Percentiles rank a stretch among this genome's conserved stretches.
These are phyloP conservation scores for Zymoseptoria brevis DNA, from an alignment of 2,329 filamentous ascomycete species.

Conservation along the genomic window DNA sequence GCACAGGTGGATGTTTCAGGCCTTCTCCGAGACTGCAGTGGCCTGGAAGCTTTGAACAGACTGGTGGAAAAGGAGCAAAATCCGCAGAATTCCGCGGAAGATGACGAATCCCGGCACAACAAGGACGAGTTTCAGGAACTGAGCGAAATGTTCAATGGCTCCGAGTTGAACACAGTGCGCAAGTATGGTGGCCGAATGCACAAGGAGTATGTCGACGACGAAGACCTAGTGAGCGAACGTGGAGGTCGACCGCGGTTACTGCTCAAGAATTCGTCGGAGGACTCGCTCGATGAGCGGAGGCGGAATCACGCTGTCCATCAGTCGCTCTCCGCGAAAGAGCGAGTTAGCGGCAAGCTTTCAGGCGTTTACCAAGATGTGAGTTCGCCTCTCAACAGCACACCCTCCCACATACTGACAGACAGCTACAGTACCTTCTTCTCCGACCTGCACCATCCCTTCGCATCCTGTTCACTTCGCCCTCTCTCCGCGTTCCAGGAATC, in stretches of 20 bases:
- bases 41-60: conserved; percentile 52
- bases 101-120: conserved; percentile 35
- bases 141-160: conserved; percentile 60
- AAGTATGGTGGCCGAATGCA: conserved; percentile 59
- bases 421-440: conserved; percentile 40
- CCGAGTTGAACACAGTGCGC: conserved; percentile 58
- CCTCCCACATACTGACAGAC: not conserved
- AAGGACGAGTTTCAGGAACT: conserved; percentile 60
- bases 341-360: conserved; percentile 36
- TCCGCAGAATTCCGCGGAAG: conserved; percentile 24
- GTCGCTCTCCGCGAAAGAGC: conserved; percentile 14
- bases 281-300: conserved; percentile 15
- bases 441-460: conserved; percentile 42
- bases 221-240: conserved; percentile 33
- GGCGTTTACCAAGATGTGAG: conserved; percentile 53
- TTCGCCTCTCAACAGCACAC: conserved; percentile 2
- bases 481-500: conserved; percentile 43
- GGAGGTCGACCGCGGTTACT: conserved; percentile 38
- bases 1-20: conserved; percentile 66
- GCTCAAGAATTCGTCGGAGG: conserved; percentile 41
- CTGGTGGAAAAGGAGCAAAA: conserved; percentile 26
- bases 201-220: conserved; percentile 43
- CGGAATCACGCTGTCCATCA: conserved; percentile 8
- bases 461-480: conserved; percentile 44
- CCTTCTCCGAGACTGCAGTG: conserved; percentile 57